These are phyloP conservation scores for Vitrella brassicaformis DNA, from an alignment of 73 alveolate genomes.

Conservation along the genomic window DNA sequence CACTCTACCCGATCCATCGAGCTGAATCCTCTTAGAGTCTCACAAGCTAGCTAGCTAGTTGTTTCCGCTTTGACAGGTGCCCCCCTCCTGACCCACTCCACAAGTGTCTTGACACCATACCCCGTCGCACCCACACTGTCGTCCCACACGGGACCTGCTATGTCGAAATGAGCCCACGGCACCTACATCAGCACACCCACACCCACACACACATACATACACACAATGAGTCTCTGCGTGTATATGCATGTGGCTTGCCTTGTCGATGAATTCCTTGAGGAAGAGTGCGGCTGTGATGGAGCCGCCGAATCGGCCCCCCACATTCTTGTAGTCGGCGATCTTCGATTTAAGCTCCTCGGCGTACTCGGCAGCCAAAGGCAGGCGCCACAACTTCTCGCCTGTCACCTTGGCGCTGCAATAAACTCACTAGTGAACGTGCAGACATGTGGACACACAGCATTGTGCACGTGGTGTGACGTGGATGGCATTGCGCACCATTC, in stretches of 20 bases:
- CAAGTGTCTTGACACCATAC: too few relatives aligned
- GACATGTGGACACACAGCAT: too few relatives aligned
- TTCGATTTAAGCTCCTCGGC: not conserved
- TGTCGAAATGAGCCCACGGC: constrained; percentile 79
- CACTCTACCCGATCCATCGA: too few relatives aligned
- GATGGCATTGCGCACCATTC: too few relatives aligned
- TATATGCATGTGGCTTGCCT: constrained; percentile 9
- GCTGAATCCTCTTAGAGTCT: too few relatives aligned
- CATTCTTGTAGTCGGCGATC: constrained; percentile 21
- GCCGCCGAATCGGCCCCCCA: constrained; percentile 27
- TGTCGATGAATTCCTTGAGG: constrained; percentile 34
- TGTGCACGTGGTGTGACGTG: too few relatives aligned
- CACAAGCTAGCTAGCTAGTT: too few relatives aligned
- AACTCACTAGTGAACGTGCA: too few relatives aligned
- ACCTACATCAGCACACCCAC: constrained; percentile 7
- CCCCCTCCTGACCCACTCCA: too few relatives aligned
- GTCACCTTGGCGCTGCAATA: constrained; percentile 10
- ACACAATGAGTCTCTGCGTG: constrained; percentile 4
- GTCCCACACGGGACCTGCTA: constrained; percentile 76
- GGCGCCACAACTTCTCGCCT: constrained; percentile 27
- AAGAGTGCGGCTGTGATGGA: constrained; percentile 48
- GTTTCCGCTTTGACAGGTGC: too few relatives aligned
- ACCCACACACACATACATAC: not conserved
- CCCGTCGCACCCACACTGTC: too few relatives aligned
- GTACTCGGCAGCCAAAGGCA: constrained; percentile 19